Evolutionary conservation across 108 stramenopile genomes (phyloP).

Genomic region (Nannochloropsis salina): DNA sequence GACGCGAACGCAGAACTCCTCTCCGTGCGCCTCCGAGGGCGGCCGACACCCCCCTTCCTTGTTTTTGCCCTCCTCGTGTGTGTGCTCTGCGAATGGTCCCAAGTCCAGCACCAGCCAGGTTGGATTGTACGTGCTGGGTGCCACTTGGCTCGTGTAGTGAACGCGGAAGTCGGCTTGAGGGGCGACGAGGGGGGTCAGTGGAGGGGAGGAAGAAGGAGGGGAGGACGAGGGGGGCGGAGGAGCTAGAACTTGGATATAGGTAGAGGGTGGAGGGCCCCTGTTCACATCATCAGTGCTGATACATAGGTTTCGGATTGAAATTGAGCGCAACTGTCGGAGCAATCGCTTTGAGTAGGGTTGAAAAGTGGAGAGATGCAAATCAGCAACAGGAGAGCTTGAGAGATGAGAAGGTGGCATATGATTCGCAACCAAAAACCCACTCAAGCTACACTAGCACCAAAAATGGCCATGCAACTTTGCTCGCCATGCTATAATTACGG

Average conservation of each 20-base stretch:
- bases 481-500: too few species aligned
- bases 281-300: not conserved
- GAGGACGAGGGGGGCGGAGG: not conserved
- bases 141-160: conserved; percentile 7
- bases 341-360: not conserved
- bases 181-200: not conserved
- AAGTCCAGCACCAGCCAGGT: not conserved
- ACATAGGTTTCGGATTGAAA: not conserved
- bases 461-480: too few species aligned
- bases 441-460: too few species aligned
- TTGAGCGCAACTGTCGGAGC: not conserved
- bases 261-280: not conserved
- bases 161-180: not conserved
- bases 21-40: not conserved
- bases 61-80: not conserved
- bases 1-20: conserved; percentile 12
- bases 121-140: not conserved
- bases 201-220: not conserved
- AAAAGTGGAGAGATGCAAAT: too few species aligned
- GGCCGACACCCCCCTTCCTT: not conserved
- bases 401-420: not conserved
- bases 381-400: not conserved
- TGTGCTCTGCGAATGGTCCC: not conserved
- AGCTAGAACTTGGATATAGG: not conserved
- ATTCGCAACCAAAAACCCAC: too few species aligned